phyloP scores from a whole-genome alignment of 306 rosid species.

The Spatholobus suberectus region DNA sequence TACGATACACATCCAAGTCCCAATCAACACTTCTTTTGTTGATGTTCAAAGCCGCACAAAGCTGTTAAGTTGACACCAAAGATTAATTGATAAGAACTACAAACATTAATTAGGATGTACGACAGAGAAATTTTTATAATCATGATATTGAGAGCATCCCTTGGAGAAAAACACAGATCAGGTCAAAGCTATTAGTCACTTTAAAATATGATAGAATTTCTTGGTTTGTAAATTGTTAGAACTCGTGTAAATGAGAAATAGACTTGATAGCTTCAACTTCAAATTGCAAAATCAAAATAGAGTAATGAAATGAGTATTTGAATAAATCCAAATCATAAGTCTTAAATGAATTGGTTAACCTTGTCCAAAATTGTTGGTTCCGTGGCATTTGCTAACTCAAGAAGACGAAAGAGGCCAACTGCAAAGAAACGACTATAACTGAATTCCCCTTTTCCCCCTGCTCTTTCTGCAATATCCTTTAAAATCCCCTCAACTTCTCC shows the following conservation, averaged over 20 bases:
- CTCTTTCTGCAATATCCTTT: constrained; percentile 84
- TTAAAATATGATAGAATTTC: constrained; percentile 10
- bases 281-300: constrained; percentile 1
- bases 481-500: constrained; percentile 81
- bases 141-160: constrained; percentile 2
- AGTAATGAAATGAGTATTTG: background rate
- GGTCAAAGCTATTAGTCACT: constrained; percentile 25
- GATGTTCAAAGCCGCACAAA: constrained; percentile 73
- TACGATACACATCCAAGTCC: constrained; percentile 91
- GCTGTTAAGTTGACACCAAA: constrained; percentile 59
- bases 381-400: constrained; percentile 85
- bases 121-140: background rate
- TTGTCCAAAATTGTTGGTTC: constrained; percentile 86
- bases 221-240: constrained; percentile 8
- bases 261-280: constrained; percentile 16
- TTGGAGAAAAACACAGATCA: constrained; percentile 33
- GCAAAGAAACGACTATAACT: constrained; percentile 95
- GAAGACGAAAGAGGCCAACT: constrained; percentile 87
- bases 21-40: constrained; percentile 85
- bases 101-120: constrained; percentile 1
- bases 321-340: background rate
- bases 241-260: constrained; percentile 20
- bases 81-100: constrained; percentile 22
- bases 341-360: constrained; percentile 53
- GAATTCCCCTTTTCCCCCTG: constrained; percentile 70